Percentiles rank a stretch among this genome's conserved stretches.
phyloP scores from a whole-genome alignment of 129 eudicot species.

The Flaveria brownii region DNA sequence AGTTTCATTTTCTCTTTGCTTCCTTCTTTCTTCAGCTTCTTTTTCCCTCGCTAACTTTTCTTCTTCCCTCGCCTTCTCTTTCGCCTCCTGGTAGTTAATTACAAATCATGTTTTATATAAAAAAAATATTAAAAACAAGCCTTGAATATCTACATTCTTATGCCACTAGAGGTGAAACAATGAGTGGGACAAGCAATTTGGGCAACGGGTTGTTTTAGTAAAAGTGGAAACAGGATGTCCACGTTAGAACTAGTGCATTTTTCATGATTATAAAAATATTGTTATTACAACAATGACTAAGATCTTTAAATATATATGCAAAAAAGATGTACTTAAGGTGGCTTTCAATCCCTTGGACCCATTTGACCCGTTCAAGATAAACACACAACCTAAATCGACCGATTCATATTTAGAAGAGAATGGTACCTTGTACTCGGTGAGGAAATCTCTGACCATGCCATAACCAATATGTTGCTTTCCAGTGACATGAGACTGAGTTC shows the following conservation, averaged over 20 bases:
- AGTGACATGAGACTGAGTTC: conserved; percentile 94
- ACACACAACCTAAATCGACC: no score
- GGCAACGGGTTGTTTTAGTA: neutral
- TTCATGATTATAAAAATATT: neutral
- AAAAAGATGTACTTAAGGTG: neutral
- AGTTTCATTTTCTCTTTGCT: conserved; percentile 64
- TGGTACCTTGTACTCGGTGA: conserved; percentile 66
- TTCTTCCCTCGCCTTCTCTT: conserved; percentile 91
- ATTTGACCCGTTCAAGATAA: neutral
- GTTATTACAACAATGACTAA: neutral
- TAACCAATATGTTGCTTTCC: conserved; percentile 96
- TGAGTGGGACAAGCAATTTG: neutral
- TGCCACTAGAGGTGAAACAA: neutral
- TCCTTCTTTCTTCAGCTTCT: conserved; percentile 82
- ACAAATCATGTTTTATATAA: neutral
- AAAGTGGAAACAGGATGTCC: neutral
- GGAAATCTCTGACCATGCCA: conserved; percentile 82
- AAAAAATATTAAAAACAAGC: neutral
- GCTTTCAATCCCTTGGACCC: neutral
- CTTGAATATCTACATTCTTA: neutral
- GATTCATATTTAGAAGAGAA: neutral
- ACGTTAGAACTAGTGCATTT: no score
- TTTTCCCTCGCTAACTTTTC: conserved; percentile 83
- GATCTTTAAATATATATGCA: neutral
- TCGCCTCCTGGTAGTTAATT: conserved; percentile 60